Conservation (phyloP, 352 stramenopile genomes). For the Phytophthora citrophthora region DNA sequence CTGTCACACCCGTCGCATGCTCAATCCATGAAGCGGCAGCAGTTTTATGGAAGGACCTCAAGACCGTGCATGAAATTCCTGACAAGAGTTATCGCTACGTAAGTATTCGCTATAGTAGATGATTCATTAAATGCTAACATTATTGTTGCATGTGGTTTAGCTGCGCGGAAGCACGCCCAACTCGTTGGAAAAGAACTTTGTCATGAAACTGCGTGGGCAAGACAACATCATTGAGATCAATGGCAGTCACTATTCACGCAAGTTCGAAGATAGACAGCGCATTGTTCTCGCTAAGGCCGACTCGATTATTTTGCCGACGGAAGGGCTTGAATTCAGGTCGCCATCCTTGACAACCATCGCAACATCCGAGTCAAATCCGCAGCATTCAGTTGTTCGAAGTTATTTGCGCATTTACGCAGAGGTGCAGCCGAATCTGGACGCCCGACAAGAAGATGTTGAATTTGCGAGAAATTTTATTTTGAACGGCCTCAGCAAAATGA, state of each 20-base stretch:
- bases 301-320: constrained; percentile 17
- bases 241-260: constrained; percentile 21
- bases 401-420: constrained; percentile 28
- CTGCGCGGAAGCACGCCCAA: constrained; percentile 25
- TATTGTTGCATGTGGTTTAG: constrained; percentile 3
- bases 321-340: constrained; percentile 21
- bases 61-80: constrained; percentile 25
- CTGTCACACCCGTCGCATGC: constrained; percentile 18
- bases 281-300: constrained; percentile 27
- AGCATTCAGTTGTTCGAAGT: constrained; percentile 8
- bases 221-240: constrained; percentile 18
- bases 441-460: constrained; percentile 10
- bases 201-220: constrained; percentile 25
- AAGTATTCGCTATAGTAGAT: neutral
- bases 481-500: constrained; percentile 26
- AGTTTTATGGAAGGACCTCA: constrained; percentile 25
- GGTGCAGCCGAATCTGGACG: constrained; percentile 11
- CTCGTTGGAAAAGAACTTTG: constrained; percentile 28
- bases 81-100: constrained; percentile 31
- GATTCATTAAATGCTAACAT: too few species aligned
- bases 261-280: constrained; percentile 22
- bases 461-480: constrained; percentile 15
- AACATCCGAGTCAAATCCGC: constrained; percentile 1
- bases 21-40: constrained; percentile 20
- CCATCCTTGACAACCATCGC: constrained; percentile 20